Base-by-base conservation (phyloP, 805 yeast species). In the Wickerhamomyces xylosicus region DNA sequence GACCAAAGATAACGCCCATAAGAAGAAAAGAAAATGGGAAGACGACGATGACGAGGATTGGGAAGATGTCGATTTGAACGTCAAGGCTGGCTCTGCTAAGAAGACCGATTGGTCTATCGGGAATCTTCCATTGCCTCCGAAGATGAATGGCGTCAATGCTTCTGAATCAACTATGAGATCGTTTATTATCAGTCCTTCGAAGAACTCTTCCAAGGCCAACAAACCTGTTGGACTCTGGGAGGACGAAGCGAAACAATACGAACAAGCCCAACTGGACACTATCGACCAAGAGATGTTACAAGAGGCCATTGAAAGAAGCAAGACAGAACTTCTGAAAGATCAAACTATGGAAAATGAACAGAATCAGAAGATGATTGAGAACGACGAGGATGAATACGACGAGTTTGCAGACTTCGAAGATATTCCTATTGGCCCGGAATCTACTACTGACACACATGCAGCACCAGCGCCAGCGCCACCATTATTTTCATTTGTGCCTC, bases 41-140 rank as follows among this genome's bases (percentile, higher is more conserved):
- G 63, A 55, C 1, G 64, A 54, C 13, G 67, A 58, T 29, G 72
- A 65, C 13, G 61, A 68, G 20, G 87, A 78, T 33, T 79, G 84
- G 79, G 89, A 83, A 49, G 94, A 84, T 45, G 82, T 83, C 4
- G 29, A 25, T 25, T 25, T 25, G 14, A 25, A 11, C 9, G 4
- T n/a, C 8, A 25, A 25, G 29, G 14, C 29, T 5, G 69, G 67
- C 11, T 41, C 70, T 8, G 56, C 59, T 22, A 41, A 50, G 1
- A 48, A 49, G 33, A 42, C 57, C 36, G 65, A 64, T 46, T 65
- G 58, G 35, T 67, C 78, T 2, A 53, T 71, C 9, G 62, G 62
- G 35, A 59, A 69, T 2, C 52, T 66, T 18, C 58, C 66, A n/a
- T 47, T 66, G 33, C 64, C 70, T 4, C 59, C 49, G 3, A 50